Evolutionary conservation across 2,329 filamentous ascomycete genomes (phyloP), one percentile per base, ranked within the genome.

Genomic region (Xylaria sp.): DNA sequence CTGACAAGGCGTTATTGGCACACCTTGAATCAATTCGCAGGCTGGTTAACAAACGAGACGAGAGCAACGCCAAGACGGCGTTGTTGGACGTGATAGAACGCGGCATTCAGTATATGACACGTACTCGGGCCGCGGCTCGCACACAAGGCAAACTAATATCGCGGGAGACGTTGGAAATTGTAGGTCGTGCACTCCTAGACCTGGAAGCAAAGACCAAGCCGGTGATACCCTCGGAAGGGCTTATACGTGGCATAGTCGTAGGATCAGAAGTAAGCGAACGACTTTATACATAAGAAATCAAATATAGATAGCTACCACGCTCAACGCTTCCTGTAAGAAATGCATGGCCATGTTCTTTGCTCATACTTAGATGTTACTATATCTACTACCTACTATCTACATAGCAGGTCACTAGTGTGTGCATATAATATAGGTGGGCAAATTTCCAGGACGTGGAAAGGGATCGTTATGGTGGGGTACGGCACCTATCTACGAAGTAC

Each of bases 121-220:
- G 45, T 50, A 27, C 62, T n/a, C 73, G 76, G 29, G 53, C 17
- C 11, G 36, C 70, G 36, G 57, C 47, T 31, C 68, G 62, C 20
- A 61, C 9, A 31, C 61, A 70, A 38, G 71, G 70, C 20, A 58
- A 63, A 6, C 60, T 45, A n/a, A 74, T 77, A 39, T 70, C 69
- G 5, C 31, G 69, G 10, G 70, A 74, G 65, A 70, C 72, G 10
- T 64, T 77, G 17, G 67, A 64, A 25, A 76, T 78, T 39, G 71
- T 77, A 60, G 62, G 71, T 2, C 68, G 74, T 29, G 76, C 75
- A 31, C 33, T 73, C 17, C 61, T 31, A 3, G 61, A 72, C n/a
- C 53, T 71, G 64, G 27, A 69, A 50, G 51, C 36, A n/a, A 51
- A 36, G 22, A 25, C n/a, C 42, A 44, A 44, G 9, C 42, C 15